Base-by-base conservation (phyloP, 805 yeast genomes). In the Debaryomyces tyrocola region DNA sequence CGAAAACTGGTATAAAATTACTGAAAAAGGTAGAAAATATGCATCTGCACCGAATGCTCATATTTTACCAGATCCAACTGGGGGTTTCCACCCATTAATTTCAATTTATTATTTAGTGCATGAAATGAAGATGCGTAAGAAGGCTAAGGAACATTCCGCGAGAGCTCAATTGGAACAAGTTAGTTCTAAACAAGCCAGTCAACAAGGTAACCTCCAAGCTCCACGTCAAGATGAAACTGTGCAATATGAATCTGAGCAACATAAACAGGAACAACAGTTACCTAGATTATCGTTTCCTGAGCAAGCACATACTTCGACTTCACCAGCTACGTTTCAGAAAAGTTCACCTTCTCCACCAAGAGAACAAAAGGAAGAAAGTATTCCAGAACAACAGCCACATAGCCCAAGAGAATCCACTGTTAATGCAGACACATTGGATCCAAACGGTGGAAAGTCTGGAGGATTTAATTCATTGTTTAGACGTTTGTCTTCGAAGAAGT, bases 71-170 rank as follows among this genome's bases (percentile, higher is more conserved):
- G 94, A 90, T 64, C 97, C 98, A 12, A 87, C 96, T 0, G 75
- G 79, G 44, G 92, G 91, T 1, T 91, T 79, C 64, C 96, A 91
- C 66, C 98, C 99, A 0, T 74, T 91, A 52, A 69, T 92, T 10
- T 89, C 96, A 6, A 85, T 92, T 33, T 94, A 94, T 63, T 85
- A 81, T 59, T 75, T 94, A 52, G 96, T 90, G 14, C 84, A 82
- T 44, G 99, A 94, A 67, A 87, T 89, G 85, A 62, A 77, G 51
- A 82, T 79, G 58, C 78, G 96, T 46, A 85, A 84, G 67, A 71
- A 68, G 53, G 81, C 83, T 6, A 83, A 85, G 65, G 81, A 77
- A 43, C 78, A 73, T 52, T 71, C 75, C 2, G 56, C 64, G 43
- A 71, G 49, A 55, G 60, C 62, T 31, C 68, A 60, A 45, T 40